A percentile compares a stretch with the other conserved stretches of the same genome.
Conservation (phyloP, 306 rosid genomes). For the Lathyrus tuberosus region DNA sequence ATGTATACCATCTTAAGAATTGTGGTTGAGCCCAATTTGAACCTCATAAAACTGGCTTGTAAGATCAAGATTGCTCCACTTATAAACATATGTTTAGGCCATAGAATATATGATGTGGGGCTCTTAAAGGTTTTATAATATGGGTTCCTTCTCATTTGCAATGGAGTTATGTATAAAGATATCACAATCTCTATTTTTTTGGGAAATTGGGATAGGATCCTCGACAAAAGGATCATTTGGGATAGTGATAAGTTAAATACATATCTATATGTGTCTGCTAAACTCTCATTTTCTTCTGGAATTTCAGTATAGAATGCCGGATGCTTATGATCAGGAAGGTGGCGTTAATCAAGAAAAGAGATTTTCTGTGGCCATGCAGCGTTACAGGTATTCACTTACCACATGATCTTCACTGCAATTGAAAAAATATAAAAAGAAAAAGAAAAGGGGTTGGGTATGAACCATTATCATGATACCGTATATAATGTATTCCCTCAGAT, state of each 20-base stretch:
- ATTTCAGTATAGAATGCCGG: slow-evolving; percentile 92
- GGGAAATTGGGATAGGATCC: slow-evolving; percentile 13
- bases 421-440: background rate
- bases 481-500: slow-evolving; percentile 19
- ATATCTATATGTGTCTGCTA: slow-evolving; percentile 1
- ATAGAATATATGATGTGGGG: too few relatives aligned
- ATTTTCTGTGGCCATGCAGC: slow-evolving; percentile 69
- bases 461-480: background rate
- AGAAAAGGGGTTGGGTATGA: slow-evolving; percentile 16
- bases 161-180: slow-evolving; percentile 23
- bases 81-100: too few relatives aligned
- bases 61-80: too few relatives aligned
- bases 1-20: too few relatives aligned
- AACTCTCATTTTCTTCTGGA: slow-evolving; percentile 34
- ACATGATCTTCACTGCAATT: slow-evolving; percentile 25
- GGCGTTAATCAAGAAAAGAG: slow-evolving; percentile 86
- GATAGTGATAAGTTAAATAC: slow-evolving; percentile 26
- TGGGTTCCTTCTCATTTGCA: slow-evolving; percentile 17
- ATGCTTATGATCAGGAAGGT: slow-evolving; percentile 89
- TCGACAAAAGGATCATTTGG: slow-evolving; percentile 8
- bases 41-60: too few relatives aligned
- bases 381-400: slow-evolving; percentile 40
- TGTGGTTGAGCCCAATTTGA: too few relatives aligned
- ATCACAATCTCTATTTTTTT: background rate
- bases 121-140: background rate